Evolutionary conservation across 192 early-diverging fungal species (phyloP).

Genomic region (Backusella macrospora): DNA sequence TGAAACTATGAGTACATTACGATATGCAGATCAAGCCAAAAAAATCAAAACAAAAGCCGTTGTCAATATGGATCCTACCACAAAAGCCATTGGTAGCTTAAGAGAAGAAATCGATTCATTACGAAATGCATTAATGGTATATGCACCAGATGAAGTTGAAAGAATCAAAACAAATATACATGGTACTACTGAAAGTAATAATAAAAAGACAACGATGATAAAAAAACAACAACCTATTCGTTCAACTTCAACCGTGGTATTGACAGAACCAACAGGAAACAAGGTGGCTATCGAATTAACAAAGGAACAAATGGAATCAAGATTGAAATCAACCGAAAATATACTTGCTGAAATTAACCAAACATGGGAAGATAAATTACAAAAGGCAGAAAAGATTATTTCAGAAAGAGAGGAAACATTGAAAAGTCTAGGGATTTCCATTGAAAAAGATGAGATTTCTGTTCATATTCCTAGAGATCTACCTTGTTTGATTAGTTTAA

Average conservation of each 20-base stretch:
- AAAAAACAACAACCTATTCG: background rate
- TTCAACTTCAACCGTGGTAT: conserved; percentile 35
- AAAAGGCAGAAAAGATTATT: conserved; percentile 71
- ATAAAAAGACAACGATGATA: background rate
- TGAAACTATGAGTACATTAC: conserved; percentile 82
- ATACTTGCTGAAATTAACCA: conserved; percentile 81
- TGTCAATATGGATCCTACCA: conserved; percentile 88
- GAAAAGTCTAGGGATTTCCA: conserved; percentile 76
- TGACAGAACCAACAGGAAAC: conserved; percentile 46
- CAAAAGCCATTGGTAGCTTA: conserved; percentile 76
- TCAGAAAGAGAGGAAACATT: conserved; percentile 70
- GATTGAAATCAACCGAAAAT: conserved; percentile 84
- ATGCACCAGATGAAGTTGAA: conserved; percentile 36
- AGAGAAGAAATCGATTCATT: conserved; percentile 77
- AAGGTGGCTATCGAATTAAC: conserved; percentile 38
- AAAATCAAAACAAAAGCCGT: conserved; percentile 88
- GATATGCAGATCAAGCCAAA: conserved; percentile 92
- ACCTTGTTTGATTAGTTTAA: conserved; percentile 88
- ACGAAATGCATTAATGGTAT: conserved; percentile 55
- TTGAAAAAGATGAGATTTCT: conserved; percentile 72
- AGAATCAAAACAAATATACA: conserved; percentile 21
- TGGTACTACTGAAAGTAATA: background rate
- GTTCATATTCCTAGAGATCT: conserved; percentile 74
- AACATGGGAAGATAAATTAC: conserved; percentile 83
- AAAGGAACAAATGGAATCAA: conserved; percentile 68